Base-by-base conservation (phyloP, 2,329 filamentous ascomycete species). In the Xylariaceae sp. region DNA sequence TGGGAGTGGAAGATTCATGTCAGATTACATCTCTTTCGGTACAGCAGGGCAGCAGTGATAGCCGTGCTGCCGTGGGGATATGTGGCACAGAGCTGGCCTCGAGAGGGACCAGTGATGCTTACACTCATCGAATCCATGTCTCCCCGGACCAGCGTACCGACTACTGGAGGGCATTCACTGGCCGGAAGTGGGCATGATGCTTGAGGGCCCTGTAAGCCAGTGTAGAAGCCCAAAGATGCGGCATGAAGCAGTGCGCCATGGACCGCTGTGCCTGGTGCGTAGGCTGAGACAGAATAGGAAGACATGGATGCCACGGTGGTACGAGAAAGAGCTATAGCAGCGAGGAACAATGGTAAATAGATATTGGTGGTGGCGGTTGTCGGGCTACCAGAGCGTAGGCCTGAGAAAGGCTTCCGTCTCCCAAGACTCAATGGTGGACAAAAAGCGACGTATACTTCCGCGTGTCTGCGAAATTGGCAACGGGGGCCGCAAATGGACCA, bases 1-100 rank as follows among this genome's bases (percentile, higher is more conserved):
- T 66, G 28, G 1, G 17, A 31, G n/a, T 24, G 31, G 12, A 15
- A 12, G 2, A 4, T 12, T 9, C 4, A 19, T 9, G 11, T 38
- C 18, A 28, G 36, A n/a, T n/a, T n/a, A n/a, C n/a, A n/a, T n/a
- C n/a, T n/a, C n/a, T n/a, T n/a, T n/a, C n/a, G n/a, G n/a, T n/a
- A n/a, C n/a, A n/a, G n/a, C n/a, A n/a, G n/a, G n/a, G n/a, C n/a
- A n/a, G n/a, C n/a, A n/a, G n/a, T n/a, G n/a, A n/a, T n/a, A n/a
- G n/a, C n/a, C n/a, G n/a, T n/a, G n/a, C n/a, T n/a, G n/a, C n/a
- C n/a, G n/a, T n/a, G n/a, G n/a, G n/a, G n/a, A n/a, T n/a, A n/a
- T n/a, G n/a, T n/a, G n/a, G n/a, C n/a, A n/a, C n/a, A n/a, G n/a
- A n/a, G n/a, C n/a, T n/a, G n/a, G n/a, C n/a, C n/a, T n/a, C n/a